Evolutionary conservation across 805 yeast species (phyloP), one percentile per base, ranked within the genome.

Genomic region (Zygosaccharomyces gambellarensis): DNA sequence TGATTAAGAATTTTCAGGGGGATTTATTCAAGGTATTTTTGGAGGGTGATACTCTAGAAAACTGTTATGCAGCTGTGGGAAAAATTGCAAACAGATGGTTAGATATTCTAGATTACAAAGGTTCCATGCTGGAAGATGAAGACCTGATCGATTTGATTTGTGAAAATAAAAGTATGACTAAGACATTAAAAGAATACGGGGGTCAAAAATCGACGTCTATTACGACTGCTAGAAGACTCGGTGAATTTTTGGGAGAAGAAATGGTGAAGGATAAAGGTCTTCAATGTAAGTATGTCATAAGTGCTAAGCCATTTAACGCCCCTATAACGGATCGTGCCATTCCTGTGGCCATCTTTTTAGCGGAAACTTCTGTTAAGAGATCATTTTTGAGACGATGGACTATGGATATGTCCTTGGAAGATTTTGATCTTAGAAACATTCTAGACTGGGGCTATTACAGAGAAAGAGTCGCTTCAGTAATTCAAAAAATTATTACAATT

Each of bases 241-340:
- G 97, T 50, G 97, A 94, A 58, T 92, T 94, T 64, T 75, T 94
- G 57, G 99, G 99, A 11, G 90, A 85, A 54, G 96, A 90, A 58
- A 92, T 92, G 96, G 95, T 90, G 2, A 90, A 89, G 60, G 98
- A 90, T 68, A 90, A 90, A 51, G 98, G 99, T 53, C 78, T 94
- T 52, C 96, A 96, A 5, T 92, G 97, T 70, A 90, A 89, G 67
- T 94, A 89, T 70, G 84, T 94, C 66, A 90, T 94, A 55, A 83
- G 97, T 52, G 80, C 81, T 43, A 81, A 79, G 55, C 99, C 99
- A 1, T 60, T 76, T 19, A 85, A 84, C 39, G 85, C 95, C 1
- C 96, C 99, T 0, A 90, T 90, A 28, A 89, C 99, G 0, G 98
- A 92, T 62, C 77, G 99, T 56, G 99, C 99, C 0, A 77, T 94